Percentiles rank a stretch among this genome's conserved stretches.
Evolutionary conservation across 192 early-diverging fungal species (phyloP).

Genomic region (Radiomyces spectabilis): DNA sequence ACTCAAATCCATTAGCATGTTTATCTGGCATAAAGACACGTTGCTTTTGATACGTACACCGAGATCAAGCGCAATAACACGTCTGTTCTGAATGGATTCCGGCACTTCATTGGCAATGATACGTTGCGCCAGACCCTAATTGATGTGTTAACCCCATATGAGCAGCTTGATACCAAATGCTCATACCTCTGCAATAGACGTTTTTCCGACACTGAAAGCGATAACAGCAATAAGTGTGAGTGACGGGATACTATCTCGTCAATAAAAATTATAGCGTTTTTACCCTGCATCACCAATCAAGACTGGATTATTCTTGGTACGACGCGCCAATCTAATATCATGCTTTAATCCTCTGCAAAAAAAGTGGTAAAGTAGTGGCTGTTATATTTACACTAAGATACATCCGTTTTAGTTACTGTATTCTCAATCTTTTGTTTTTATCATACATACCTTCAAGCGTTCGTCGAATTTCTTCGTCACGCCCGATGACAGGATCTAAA

Average conservation of each 20-base stretch:
- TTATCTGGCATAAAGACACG: no score
- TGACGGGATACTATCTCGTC: no score
- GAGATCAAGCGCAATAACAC: conserved; percentile 65
- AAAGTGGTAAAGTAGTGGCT: background rate
- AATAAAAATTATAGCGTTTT: background rate
- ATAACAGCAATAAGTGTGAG: no score
- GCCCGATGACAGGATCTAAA: conserved; percentile 69
- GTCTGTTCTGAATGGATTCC: conserved; percentile 69
- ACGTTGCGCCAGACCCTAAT: conserved; percentile 61
- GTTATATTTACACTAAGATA: conserved; percentile 2
- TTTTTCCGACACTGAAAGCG: conserved; percentile 63
- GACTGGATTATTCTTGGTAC: conserved; percentile 76
- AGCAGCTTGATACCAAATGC: no score
- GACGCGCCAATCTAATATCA: conserved; percentile 43
- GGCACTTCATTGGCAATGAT: conserved; percentile 71
- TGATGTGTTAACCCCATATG: background rate
- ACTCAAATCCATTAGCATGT: no score
- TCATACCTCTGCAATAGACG: conserved; percentile 69
- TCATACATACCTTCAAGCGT: conserved; percentile 69
- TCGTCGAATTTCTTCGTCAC: conserved; percentile 70
- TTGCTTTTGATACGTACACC: conserved; percentile 37
- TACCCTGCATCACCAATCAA: conserved; percentile 73
- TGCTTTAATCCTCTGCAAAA: no score
- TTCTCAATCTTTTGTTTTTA: no score
- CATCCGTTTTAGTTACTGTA: no score